Conservation (phyloP, 306 rosid genomes). For the Sindora glabra region DNA sequence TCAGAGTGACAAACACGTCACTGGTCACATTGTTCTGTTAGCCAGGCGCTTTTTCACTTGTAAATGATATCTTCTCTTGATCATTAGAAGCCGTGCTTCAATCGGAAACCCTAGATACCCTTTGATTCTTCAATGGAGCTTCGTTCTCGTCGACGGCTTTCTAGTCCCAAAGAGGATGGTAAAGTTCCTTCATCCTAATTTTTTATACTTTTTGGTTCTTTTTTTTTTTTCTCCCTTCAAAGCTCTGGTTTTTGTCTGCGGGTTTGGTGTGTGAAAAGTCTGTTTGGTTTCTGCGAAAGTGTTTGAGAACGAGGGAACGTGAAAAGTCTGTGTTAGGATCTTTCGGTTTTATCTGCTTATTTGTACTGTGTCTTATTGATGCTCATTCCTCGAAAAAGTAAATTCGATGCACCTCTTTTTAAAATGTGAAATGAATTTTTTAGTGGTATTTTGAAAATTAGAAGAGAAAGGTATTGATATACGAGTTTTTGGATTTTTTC, state of each 20-base stretch:
- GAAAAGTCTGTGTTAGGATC: not conserved
- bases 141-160: constrained; percentile 31
- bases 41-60: not conserved
- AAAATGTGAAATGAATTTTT: too few species aligned
- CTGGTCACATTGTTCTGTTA: not conserved
- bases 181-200: not conserved
- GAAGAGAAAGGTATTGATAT: too few species aligned
- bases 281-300: not conserved
- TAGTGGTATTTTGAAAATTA: too few species aligned
- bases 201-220: not conserved
- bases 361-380: too few species aligned
- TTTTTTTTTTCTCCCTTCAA: not conserved
- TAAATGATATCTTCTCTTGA: not conserved
- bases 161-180: constrained; percentile 25
- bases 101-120: constrained; percentile 18
- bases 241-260: too few species aligned
- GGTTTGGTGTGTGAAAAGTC: not conserved
- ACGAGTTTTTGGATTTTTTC: too few species aligned
- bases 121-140: constrained; percentile 33
- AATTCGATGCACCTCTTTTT: too few species aligned
- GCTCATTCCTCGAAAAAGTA: too few species aligned
- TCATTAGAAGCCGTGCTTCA: not conserved
- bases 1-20: not conserved
- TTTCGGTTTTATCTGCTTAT: not conserved
- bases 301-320: not conserved